Base-by-base conservation (phyloP, 1,284 basidiomycete species). In the Bondarzewia mesenterica region DNA sequence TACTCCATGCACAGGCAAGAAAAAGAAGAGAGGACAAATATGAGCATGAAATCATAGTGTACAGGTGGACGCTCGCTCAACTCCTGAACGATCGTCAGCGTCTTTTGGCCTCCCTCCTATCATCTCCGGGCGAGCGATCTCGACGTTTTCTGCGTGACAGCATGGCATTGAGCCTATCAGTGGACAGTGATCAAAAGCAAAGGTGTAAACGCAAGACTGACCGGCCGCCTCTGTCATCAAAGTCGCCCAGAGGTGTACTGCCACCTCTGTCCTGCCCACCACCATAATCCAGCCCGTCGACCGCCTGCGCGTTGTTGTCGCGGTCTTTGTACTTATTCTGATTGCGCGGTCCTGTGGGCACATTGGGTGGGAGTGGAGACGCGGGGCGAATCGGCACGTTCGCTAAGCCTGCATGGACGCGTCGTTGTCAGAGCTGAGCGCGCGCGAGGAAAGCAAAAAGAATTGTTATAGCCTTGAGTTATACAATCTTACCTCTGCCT, bases 311-410 rank as follows among this genome's bases (percentile, higher is more conserved):
- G 58, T 85, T 87, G 12, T 78, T 79, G 58, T 89, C 85, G 32
- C 88, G 76, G 62, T 91, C 88, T 66, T 89, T 90, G 69, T 91
- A 90, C 61, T 88, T 88, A 62, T 88, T 89, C 61, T 86, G 83
- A 62, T 89, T 90, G 40, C 88, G 74, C 8, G 88, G 88, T 2
- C 89, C 89, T 0, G 88, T 91, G 0, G 88, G 88, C 20, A 91
- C 87, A 54, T 81, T 81, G 15, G 88, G 85, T 3, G 88, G 88
- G 1, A 89, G 72, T 22, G 86, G 87, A 0, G 87, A 89, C 4
- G 85, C 82, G 15, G 88, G 81, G 45, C 87, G 75, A 32, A 78
- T 77, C 42, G 84, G 81, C 18, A 62, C 42, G 7, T 54, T 60
- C 18, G 46, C 44, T 27, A 36, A 37, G 6, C 46, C 50, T 44